Percentiles rank a stretch among this genome's conserved stretches.
These are phyloP conservation scores for Spirogloea muscicola DNA, from an alignment of 139 green algal species.

Conservation along the genomic window DNA sequence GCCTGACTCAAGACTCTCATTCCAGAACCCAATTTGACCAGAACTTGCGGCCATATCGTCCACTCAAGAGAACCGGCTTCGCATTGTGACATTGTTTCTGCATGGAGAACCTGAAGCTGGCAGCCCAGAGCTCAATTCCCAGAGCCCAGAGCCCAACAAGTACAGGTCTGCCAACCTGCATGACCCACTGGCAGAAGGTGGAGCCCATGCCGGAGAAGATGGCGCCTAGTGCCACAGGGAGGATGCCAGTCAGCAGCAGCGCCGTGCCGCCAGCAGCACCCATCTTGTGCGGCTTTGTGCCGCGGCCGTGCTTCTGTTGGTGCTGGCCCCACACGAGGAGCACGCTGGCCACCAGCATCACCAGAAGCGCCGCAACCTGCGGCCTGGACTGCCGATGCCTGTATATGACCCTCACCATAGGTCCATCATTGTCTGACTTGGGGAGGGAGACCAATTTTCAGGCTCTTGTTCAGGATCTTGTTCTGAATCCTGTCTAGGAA, in stretches of 20 bases:
- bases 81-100: slow-evolving; percentile 11
- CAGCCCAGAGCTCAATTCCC: slow-evolving; percentile 10
- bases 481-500: neutral
- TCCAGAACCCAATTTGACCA: no score
- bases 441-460: neutral
- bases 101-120: neutral
- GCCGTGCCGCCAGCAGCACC: neutral
- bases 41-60: no score
- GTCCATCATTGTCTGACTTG: neutral
- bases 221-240: slow-evolving; percentile 40
- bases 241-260: slow-evolving; percentile 14
- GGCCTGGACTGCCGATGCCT: slow-evolving; percentile 29
- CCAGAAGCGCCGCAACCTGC: slow-evolving; percentile 25
- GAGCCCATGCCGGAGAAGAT: slow-evolving; percentile 33
- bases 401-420: neutral
- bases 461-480: neutral
- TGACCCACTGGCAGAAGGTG: slow-evolving; percentile 28
- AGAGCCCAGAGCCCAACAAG: neutral
- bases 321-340: slow-evolving; percentile 16
- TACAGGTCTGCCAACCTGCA: slow-evolving; percentile 27
- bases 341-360: slow-evolving; percentile 37
- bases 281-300: neutral
- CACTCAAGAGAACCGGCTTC: no score
- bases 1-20: no score
- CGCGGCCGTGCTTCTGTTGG: neutral